These are phyloP conservation scores for Blastobotrys capitulatus DNA, from an alignment of 1,139 yeast genomes.

Conservation along the genomic window DNA sequence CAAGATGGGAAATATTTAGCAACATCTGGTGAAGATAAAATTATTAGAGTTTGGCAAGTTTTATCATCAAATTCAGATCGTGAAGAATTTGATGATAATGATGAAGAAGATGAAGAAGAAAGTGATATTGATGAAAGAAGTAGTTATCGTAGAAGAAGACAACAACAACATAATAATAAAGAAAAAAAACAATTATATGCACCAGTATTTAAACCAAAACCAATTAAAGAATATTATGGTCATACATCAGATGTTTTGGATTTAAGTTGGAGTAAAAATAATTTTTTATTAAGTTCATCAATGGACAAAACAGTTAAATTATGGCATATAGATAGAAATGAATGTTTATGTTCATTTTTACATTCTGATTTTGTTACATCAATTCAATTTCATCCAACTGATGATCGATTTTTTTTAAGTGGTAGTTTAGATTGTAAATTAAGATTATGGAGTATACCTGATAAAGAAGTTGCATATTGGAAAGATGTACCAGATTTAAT, in stretches of 20 bases:
- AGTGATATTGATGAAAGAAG: slow-evolving; percentile 8
- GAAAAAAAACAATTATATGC: slow-evolving; percentile 41
- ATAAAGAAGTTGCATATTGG: slow-evolving; percentile 50
- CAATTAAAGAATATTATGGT: slow-evolving; percentile 56
- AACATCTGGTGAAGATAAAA: slow-evolving; percentile 71
- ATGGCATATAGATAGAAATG: slow-evolving; percentile 75
- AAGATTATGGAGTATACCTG: slow-evolving; percentile 83
- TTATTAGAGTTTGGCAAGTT: slow-evolving; percentile 73
- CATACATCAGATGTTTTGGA: slow-evolving; percentile 68
- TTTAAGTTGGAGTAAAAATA: slow-evolving; percentile 85
- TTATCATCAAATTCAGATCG: slow-evolving; percentile 39
- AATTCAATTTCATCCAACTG: slow-evolving; percentile 76
- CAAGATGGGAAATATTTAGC: slow-evolving; percentile 79
- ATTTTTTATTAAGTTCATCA: slow-evolving; percentile 72
- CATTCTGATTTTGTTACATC: slow-evolving; percentile 83
- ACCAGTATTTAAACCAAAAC: slow-evolving; percentile 74
- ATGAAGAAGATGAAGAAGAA: slow-evolving; percentile 3
- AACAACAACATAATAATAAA: neutral
- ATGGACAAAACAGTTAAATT: slow-evolving; percentile 80
- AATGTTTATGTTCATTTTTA: slow-evolving; percentile 57
- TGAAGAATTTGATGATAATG: slow-evolving; percentile 10
- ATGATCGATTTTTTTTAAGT: slow-evolving; percentile 80
- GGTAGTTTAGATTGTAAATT: slow-evolving; percentile 77
- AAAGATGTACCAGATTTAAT: slow-evolving; percentile 44
- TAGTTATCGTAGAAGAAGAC: neutral